These are phyloP conservation scores for Eucalyptus regnans DNA, from an alignment of 345 rosid genomes.

Conservation along the genomic window DNA sequence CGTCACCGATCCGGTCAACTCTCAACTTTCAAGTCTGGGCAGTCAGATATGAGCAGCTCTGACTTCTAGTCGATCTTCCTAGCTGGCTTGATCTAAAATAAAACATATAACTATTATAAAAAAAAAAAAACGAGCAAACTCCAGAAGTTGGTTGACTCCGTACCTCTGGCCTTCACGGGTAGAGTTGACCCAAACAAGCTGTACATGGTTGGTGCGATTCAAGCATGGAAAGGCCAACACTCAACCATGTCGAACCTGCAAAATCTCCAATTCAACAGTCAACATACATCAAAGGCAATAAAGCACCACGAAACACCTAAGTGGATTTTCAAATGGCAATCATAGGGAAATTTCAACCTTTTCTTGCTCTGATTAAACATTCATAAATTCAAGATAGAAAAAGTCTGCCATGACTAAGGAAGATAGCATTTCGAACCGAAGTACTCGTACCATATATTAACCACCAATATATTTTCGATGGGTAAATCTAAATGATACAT, in stretches of 20 bases:
- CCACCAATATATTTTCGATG: neutral
- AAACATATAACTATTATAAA: neutral
- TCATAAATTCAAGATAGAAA: neutral
- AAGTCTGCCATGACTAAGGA: neutral
- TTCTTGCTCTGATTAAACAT: neutral
- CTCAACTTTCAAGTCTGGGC: neutral
- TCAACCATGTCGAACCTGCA: neutral
- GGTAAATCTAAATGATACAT: neutral
- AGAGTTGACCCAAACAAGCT: neutral
- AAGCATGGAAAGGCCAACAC: neutral
- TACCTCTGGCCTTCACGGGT: neutral
- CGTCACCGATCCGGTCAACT: neutral
- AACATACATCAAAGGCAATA: neutral
- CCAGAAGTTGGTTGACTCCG: neutral
- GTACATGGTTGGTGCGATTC: neutral
- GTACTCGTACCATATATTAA: neutral
- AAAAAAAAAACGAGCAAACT: neutral
- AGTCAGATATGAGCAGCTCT: conserved; percentile 1
- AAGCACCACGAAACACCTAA: neutral
- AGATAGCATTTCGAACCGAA: neutral
- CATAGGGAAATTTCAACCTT: neutral
- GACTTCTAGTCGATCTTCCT: neutral
- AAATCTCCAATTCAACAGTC: neutral
- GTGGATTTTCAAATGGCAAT: neutral
- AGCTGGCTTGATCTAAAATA: neutral